These are phyloP conservation scores for Vigna hirtella DNA, from an alignment of 306 rosid genomes.

Conservation along the genomic window DNA sequence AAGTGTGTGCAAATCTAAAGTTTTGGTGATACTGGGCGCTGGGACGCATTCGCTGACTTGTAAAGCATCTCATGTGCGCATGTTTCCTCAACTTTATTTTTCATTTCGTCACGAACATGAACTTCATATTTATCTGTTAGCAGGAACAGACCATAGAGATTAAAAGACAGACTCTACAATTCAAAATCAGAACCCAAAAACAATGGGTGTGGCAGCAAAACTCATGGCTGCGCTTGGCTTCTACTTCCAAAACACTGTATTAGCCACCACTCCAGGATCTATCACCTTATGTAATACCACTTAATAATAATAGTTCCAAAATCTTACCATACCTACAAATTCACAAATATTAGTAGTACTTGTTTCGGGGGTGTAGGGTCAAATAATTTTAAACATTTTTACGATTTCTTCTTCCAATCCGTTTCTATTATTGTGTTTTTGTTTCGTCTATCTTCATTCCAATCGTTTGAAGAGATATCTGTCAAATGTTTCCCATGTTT, in stretches of 20 bases:
- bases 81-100: constrained; percentile 13
- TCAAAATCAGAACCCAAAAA: constrained; percentile 5
- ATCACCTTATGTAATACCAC: no score
- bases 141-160: not conserved
- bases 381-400: no score
- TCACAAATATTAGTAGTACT: no score
- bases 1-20: constrained; percentile 6
- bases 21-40: not conserved
- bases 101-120: not conserved
- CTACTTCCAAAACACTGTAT: not conserved
- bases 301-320: no score
- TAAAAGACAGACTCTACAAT: not conserved
- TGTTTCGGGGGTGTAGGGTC: no score
- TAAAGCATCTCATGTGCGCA: constrained; percentile 27
- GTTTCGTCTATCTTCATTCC: no score
- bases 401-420: no score
- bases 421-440: no score
- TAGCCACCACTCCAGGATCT: no score
- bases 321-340: no score
- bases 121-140: not conserved
- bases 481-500: no score
- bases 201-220: not conserved
- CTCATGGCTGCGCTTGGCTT: not conserved
- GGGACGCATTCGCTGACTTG: constrained; percentile 19
- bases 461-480: no score